Percentiles rank a stretch among this genome's conserved stretches.
These are phyloP conservation scores for Bothriochloa decipiens DNA, from an alignment of 176 grass and related monocot species.

Conservation along the genomic window DNA sequence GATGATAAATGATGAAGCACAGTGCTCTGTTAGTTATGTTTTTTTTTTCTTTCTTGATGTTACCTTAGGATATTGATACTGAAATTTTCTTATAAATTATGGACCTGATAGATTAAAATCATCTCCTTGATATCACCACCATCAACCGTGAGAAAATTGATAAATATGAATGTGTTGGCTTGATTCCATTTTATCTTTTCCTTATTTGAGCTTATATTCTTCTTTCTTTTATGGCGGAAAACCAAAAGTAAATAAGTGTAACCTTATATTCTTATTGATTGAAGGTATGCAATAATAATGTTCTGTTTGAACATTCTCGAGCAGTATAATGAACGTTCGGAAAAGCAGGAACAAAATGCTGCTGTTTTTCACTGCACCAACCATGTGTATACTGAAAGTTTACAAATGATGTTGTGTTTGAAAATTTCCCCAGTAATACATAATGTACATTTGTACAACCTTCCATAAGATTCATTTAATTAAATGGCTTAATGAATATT, in stretches of 20 bases:
- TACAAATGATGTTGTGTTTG: slow-evolving; percentile 27
- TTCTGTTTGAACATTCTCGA: neutral
- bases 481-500: slow-evolving; percentile 37
- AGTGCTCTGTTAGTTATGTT: neutral
- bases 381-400: slow-evolving; percentile 7
- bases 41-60: neutral
- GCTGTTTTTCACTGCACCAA: slow-evolving; percentile 30
- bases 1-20: neutral
- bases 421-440: slow-evolving; percentile 20
- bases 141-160: neutral
- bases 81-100: neutral
- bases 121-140: neutral
- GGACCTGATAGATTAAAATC: neutral
- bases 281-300: neutral
- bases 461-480: slow-evolving; percentile 20
- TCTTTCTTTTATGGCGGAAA: neutral
- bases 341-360: neutral
- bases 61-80: neutral
- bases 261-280: slow-evolving; percentile 9
- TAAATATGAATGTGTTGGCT: neutral
- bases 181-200: neutral
- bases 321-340: neutral
- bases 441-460: slow-evolving; percentile 8
- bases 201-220: neutral
- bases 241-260: neutral